These are phyloP conservation scores for Astrocystis sublimbata DNA, from an alignment of 495 filamentous ascomycete genomes.

Conservation along the genomic window DNA sequence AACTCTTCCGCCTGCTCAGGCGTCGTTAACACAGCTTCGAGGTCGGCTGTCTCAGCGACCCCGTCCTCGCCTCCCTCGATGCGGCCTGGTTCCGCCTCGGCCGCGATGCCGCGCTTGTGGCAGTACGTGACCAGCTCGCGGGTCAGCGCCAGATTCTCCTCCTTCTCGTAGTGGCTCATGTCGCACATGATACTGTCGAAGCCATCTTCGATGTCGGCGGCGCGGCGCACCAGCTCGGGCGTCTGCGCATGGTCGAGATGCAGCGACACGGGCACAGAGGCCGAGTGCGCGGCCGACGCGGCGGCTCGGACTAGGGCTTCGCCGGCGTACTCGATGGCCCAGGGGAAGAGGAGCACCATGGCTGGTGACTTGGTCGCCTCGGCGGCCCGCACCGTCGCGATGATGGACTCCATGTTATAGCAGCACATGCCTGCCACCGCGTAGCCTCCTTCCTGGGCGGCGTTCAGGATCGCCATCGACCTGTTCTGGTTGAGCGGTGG, in stretches of 20 bases:
- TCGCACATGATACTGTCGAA: constrained; percentile 86
- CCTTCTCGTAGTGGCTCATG: constrained; percentile 81
- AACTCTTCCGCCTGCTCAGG: constrained; percentile 76
- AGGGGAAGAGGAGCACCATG: constrained; percentile 86
- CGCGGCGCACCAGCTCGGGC: constrained; percentile 66
- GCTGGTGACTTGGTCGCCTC: constrained; percentile 71
- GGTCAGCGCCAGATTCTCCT: constrained; percentile 73
- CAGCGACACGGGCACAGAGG: constrained; percentile 68
- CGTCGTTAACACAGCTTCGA: constrained; percentile 75
- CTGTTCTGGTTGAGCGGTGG: constrained; percentile 58
- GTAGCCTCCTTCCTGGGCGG: constrained; percentile 64
- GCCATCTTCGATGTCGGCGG: constrained; percentile 61
- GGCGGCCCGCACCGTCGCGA: constrained; percentile 76
- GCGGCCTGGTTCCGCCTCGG: constrained; percentile 78
- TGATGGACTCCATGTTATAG: constrained; percentile 85
- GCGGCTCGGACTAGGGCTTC: constrained; percentile 61
- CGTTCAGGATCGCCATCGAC: constrained; percentile 67
- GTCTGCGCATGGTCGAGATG: constrained; percentile 79
- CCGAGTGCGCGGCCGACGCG: constrained; percentile 61
- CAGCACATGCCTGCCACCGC: constrained; percentile 76
- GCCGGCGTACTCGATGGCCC: constrained; percentile 73
- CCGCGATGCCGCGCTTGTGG: constrained; percentile 71
- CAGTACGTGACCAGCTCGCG: constrained; percentile 70
- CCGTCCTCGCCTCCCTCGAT: constrained; percentile 88
- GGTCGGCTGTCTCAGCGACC: constrained; percentile 70